phyloP scores from a whole-genome alignment of 148 eudicot genomes.

The Diospyros lotus region DNA sequence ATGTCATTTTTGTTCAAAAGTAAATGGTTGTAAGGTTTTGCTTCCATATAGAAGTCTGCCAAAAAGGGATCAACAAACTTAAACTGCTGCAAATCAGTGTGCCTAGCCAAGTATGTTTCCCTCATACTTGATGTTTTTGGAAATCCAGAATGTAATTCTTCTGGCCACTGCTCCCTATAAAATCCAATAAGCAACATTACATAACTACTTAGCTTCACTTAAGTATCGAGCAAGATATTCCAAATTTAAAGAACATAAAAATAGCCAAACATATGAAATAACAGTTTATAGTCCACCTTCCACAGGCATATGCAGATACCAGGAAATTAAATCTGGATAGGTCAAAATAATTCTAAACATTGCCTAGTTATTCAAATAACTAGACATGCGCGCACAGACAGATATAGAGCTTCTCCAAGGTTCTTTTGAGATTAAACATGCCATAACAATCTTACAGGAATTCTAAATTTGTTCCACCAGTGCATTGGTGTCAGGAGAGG shows the following conservation, averaged over 20 bases:
- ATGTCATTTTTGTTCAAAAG: slow-evolving; percentile 30
- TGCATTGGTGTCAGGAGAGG: not conserved
- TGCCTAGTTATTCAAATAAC: not conserved
- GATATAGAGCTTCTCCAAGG: not conserved
- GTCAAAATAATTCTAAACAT: not conserved
- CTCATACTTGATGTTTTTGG: slow-evolving; percentile 31
- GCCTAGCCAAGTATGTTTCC: slow-evolving; percentile 51
- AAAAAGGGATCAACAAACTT: slow-evolving; percentile 51
- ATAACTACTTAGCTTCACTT: too few relatives aligned
- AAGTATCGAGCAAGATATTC: not conserved
- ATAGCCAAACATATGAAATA: not conserved
- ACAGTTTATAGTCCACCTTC: not conserved
- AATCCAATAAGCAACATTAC: not conserved
- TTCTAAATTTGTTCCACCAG: not conserved
- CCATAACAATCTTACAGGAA: not conserved
- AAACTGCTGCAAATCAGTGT: slow-evolving; percentile 41
- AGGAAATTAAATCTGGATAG: not conserved
- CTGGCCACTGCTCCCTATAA: slow-evolving; percentile 59
- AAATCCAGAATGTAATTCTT: slow-evolving; percentile 18
- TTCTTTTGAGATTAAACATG: not conserved
- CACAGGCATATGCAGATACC: not conserved
- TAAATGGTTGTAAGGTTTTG: slow-evolving; percentile 37
- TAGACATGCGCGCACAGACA: not conserved
- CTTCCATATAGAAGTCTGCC: slow-evolving; percentile 19
- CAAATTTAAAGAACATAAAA: not conserved